Percentiles rank a stretch among this genome's conserved stretches.
These are phyloP conservation scores for Penicillium sp. DNA, from an alignment of 2,329 filamentous ascomycete genomes.

Conservation along the genomic window DNA sequence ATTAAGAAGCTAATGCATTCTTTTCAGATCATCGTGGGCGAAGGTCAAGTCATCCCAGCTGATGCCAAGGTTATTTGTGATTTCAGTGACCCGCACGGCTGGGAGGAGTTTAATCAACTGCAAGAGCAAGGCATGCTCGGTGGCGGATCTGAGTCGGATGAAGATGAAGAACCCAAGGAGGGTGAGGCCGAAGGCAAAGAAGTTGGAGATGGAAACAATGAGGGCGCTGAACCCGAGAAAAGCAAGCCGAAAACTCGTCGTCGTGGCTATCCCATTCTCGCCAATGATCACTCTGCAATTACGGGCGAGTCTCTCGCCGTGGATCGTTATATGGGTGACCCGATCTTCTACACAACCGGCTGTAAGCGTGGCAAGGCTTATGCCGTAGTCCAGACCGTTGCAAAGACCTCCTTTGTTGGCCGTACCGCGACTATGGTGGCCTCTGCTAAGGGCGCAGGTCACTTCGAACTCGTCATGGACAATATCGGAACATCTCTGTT, in stretches of 20 bases:
- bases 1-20: constrained; percentile 6
- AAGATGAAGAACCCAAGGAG: constrained; percentile 54
- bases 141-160: constrained; percentile 50
- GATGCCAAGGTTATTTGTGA: constrained; percentile 72
- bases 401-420: constrained; percentile 73
- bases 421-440: constrained; percentile 71
- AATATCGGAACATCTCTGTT: constrained; percentile 72
- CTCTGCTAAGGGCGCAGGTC: constrained; percentile 71
- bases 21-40: constrained; percentile 63
- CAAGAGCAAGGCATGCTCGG: constrained; percentile 62
- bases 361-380: constrained; percentile 79
- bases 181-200: constrained; percentile 12
- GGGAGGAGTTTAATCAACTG: constrained; percentile 65
- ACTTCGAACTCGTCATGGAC: constrained; percentile 82
- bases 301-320: constrained; percentile 77
- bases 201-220: not conserved
- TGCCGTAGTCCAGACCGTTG: constrained; percentile 65
- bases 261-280: constrained; percentile 65
- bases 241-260: constrained; percentile 14
- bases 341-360: constrained; percentile 74
- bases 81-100: constrained; percentile 66
- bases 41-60: constrained; percentile 69
- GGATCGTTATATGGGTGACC: constrained; percentile 66
- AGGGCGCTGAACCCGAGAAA: not conserved
- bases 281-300: constrained; percentile 76